Conservation (phyloP, 441 rosid genomes). For the Pelargonium myrrhifolium region DNA sequence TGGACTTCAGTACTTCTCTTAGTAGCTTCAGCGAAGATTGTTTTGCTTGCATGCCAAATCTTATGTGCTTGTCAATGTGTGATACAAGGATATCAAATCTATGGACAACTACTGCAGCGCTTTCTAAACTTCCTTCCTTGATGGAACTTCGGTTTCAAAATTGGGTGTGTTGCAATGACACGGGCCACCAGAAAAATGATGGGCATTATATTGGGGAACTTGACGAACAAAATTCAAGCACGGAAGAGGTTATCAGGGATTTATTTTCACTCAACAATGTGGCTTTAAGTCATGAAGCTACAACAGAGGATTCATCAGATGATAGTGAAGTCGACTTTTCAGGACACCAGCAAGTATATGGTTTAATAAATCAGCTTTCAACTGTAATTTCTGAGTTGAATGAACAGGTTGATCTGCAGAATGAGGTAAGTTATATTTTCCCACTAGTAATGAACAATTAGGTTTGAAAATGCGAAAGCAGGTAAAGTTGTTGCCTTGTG, state of each 20-base stretch:
- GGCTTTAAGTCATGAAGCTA: constrained; percentile 27
- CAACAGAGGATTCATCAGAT: constrained; percentile 42
- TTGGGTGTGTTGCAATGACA: constrained; percentile 58
- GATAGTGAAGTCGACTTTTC: constrained; percentile 63
- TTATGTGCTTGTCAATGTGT: constrained; percentile 69
- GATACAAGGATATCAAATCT: constrained; percentile 69
- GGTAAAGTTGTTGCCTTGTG: no score
- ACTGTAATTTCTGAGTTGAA: constrained; percentile 32
- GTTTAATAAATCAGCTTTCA: constrained; percentile 31
- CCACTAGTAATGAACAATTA: no score
- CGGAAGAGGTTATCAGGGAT: constrained; percentile 36
- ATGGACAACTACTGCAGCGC: constrained; percentile 73
- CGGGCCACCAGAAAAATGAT: constrained; percentile 23
- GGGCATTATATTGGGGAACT: constrained; percentile 24
- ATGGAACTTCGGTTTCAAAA: constrained; percentile 64
- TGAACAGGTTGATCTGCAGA: constrained; percentile 30
- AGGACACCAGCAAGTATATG: constrained; percentile 33
- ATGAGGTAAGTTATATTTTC: constrained; percentile 69
- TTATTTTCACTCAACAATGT: constrained; percentile 27
- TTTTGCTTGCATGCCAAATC: constrained; percentile 75
- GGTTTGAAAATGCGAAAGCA: no score
- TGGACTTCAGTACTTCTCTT: constrained; percentile 57
- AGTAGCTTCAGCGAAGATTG: constrained; percentile 71
- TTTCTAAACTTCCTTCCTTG: constrained; percentile 64
- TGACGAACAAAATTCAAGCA: constrained; percentile 27